Evolutionary conservation across 2,329 filamentous ascomycete genomes (phyloP).

Genomic region (Botrytis pseudocinerea): DNA sequence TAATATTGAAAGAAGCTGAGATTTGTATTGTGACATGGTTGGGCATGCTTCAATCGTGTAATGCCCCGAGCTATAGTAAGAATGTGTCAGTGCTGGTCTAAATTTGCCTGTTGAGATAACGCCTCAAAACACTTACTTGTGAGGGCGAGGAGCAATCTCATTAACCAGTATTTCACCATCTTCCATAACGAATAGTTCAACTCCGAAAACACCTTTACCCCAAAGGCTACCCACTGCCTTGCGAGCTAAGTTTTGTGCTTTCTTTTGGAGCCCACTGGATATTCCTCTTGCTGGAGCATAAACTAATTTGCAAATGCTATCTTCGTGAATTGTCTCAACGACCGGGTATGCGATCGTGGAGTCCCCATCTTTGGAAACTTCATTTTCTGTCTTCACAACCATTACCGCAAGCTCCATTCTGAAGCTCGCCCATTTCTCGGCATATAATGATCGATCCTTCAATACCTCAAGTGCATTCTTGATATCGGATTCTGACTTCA

Average conservation of each 20-base stretch:
- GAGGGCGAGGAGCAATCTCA: constrained; percentile 38
- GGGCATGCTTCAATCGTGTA: constrained; percentile 91
- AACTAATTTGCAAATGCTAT: constrained; percentile 91
- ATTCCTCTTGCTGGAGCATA: constrained; percentile 81
- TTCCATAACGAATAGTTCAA: constrained; percentile 88
- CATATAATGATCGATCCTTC: constrained; percentile 61
- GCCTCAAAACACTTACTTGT: constrained; percentile 25
- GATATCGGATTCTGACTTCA: constrained; percentile 60
- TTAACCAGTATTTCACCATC: constrained; percentile 71
- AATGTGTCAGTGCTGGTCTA: constrained; percentile 57
- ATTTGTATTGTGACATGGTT: constrained; percentile 85
- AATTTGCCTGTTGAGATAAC: neutral
- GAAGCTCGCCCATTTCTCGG: constrained; percentile 84
- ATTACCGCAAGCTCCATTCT: constrained; percentile 88
- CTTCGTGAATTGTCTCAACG: constrained; percentile 93
- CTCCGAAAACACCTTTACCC: constrained; percentile 91
- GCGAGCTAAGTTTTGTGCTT: constrained; percentile 74
- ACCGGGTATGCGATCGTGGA: constrained; percentile 74
- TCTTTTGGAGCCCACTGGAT: constrained; percentile 56
- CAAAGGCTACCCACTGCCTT: constrained; percentile 77
- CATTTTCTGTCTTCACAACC: constrained; percentile 84
- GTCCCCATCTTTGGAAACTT: constrained; percentile 46
- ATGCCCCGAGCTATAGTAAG: constrained; percentile 66
- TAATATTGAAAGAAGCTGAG: constrained; percentile 77
- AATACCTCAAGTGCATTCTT: constrained; percentile 69